These are phyloP conservation scores for Fraxinus cuspidata DNA, from an alignment of 257 asterid species.

Conservation along the genomic window DNA sequence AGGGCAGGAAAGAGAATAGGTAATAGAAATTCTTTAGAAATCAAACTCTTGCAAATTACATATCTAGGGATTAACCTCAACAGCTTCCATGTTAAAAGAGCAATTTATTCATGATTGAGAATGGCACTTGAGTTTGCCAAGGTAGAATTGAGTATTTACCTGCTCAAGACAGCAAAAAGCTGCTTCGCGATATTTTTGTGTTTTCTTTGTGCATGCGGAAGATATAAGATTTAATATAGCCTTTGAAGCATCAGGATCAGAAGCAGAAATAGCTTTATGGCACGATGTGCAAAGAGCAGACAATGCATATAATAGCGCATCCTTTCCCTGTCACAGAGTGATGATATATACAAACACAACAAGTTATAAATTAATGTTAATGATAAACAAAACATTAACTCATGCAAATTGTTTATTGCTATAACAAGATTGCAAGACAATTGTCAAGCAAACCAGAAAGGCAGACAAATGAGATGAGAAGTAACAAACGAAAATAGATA, in stretches of 20 bases:
- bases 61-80: background rate
- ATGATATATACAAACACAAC: conserved; percentile 22
- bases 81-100: conserved; percentile 9
- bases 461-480: conserved; percentile 13
- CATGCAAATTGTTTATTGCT: conserved; percentile 11
- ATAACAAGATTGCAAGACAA: too few species aligned
- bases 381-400: conserved; percentile 9
- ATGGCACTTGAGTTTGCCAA: conserved; percentile 17
- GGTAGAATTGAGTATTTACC: conserved; percentile 46
- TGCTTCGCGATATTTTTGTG: conserved; percentile 82
- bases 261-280: conserved; percentile 65
- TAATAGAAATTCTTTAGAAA: background rate
- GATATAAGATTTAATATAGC: conserved; percentile 69
- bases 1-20: conserved; percentile 13
- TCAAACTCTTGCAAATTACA: background rate
- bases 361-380: conserved; percentile 13
- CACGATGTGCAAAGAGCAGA: conserved; percentile 83
- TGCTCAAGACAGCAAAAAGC: conserved; percentile 91
- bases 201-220: conserved; percentile 78
- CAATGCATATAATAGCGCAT: conserved; percentile 69
- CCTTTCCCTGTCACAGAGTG: conserved; percentile 81
- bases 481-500: conserved; percentile 11
- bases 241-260: conserved; percentile 64
- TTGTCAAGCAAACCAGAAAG: conserved; percentile 11
- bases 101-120: conserved; percentile 10